Evolutionary conservation across 2,329 filamentous ascomycete species (phyloP), one percentile per base, ranked within the genome.

Genomic region (Cordyceps fumosorosea): DNA sequence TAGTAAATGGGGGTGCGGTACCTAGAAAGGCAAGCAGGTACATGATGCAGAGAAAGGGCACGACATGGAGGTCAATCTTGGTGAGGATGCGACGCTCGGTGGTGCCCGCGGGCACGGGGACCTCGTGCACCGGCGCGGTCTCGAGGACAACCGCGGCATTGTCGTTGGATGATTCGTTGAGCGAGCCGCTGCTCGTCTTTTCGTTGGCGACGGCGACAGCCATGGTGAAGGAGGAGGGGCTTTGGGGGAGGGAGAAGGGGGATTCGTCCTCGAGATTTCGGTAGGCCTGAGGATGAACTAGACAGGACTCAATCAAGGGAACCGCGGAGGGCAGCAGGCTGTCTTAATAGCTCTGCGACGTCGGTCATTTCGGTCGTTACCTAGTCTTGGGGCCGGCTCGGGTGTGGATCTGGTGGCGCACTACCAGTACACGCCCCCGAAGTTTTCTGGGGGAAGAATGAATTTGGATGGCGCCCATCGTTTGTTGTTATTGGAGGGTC

Each of bases 11-110:
- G 44, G 2, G 32, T 11, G 37, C 18, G 22, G 63, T 63, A 78
- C 76, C 86, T 56, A 90, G 75, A 69, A 90, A 90, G 44, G 87
- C 87, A 55, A 89, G 77, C 47, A 89, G 75, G 71, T 90, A 91
- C 72, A 93, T 79, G 64, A 92, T 78, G 70, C 84, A 88, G 60
- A 93, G 78, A 66, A 88, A 89, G 0, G 90, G 90, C 58, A 93
- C 78, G 57, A 93, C 80, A 66, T 83, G 85, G 66, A 86, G 72
- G 72, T 93, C 90, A 69, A 93, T 87, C 74, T 87, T 89, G 64
- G 80, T 74, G 76, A 90, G 81, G 63, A 93, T 78, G 68, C 79
- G 83, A 66, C 80, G 78, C 76, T 91, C 88, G 2, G 83, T 85
- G 4, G 82, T 85, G 71, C 82, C 79, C 58, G 80, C 67, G 40